phyloP scores from a whole-genome alignment of 345 rosid genomes.

The Acer saccharum region DNA sequence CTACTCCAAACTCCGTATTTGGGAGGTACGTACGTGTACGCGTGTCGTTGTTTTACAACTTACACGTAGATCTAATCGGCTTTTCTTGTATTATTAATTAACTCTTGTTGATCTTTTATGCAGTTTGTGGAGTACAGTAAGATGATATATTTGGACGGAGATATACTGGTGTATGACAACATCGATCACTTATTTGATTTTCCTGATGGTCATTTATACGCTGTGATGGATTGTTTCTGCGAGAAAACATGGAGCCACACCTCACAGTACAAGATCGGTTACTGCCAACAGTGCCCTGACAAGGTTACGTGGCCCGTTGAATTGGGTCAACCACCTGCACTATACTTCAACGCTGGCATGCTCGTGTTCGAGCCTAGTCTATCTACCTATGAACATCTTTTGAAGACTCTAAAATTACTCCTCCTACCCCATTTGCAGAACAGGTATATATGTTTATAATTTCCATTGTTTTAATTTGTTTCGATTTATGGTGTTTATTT shows the following conservation, averaged over 20 bases:
- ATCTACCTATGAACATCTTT: constrained; percentile 45
- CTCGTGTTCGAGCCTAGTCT: constrained; percentile 69
- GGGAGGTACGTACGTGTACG: constrained; percentile 59
- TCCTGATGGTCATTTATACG: constrained; percentile 63
- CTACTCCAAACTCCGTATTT: constrained; percentile 92
- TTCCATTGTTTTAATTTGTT: neutral
- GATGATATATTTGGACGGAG: constrained; percentile 89
- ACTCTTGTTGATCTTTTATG: neutral
- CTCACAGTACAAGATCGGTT: constrained; percentile 74
- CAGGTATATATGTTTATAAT: constrained; percentile 46
- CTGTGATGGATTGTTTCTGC: constrained; percentile 92
- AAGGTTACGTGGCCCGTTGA: constrained; percentile 63
- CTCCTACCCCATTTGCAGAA: constrained; percentile 82
- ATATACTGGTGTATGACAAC: constrained; percentile 77
- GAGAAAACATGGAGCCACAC: constrained; percentile 84
- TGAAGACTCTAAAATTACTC: constrained; percentile 46
- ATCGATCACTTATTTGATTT: constrained; percentile 82
- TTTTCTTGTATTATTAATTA: no score
- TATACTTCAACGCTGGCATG: constrained; percentile 97
- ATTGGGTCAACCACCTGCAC: constrained; percentile 63
- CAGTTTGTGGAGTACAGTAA: constrained; percentile 85
- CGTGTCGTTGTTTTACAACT: no score
- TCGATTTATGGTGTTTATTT: neutral
- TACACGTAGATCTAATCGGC: neutral
- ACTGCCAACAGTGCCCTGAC: constrained; percentile 88